A percentile compares a stretch with the other conserved stretches of the same genome.
These are phyloP conservation scores for Nicotiana obtusifolia DNA, from an alignment of 257 asterid genomes.

Conservation along the genomic window DNA sequence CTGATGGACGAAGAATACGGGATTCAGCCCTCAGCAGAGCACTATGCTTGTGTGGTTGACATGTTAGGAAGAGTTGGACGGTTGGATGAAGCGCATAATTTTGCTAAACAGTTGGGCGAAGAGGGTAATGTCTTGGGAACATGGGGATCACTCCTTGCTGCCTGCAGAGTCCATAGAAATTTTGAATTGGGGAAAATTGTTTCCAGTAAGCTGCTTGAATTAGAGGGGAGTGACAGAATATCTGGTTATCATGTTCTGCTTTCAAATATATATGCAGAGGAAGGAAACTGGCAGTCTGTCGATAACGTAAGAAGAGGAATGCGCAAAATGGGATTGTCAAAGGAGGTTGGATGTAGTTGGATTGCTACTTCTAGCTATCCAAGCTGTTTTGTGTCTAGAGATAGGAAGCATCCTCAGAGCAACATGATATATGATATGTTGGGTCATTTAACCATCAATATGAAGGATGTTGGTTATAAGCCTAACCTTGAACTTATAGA, in stretches of 20 bases:
- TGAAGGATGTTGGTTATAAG: constrained; percentile 52
- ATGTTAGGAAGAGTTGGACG: constrained; percentile 91
- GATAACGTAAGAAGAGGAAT: constrained; percentile 56
- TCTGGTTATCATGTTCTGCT: constrained; percentile 71
- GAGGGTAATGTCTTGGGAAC: constrained; percentile 47
- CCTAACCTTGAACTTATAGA: constrained; percentile 29
- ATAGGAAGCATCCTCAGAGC: constrained; percentile 42
- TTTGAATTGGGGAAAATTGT: constrained; percentile 75
- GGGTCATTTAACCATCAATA: constrained; percentile 43
- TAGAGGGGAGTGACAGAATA: constrained; percentile 38
- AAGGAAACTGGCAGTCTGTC: constrained; percentile 73
- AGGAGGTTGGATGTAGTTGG: constrained; percentile 95
- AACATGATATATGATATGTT: constrained; percentile 39
- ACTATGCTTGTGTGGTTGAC: constrained; percentile 73
- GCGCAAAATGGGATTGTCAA: constrained; percentile 49
- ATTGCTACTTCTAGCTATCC: constrained; percentile 50
- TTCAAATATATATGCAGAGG: constrained; percentile 83
- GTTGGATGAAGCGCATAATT: constrained; percentile 67
- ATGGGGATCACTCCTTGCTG: constrained; percentile 84
- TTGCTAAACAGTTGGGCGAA: constrained; percentile 47
- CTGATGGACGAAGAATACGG: constrained; percentile 51
- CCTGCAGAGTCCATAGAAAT: constrained; percentile 63
- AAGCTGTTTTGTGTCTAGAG: constrained; percentile 53
- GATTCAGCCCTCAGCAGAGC: constrained; percentile 59
- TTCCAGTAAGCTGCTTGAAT: constrained; percentile 54